Conservation (phyloP, 2,329 filamentous ascomycete genomes). For the Cordyceps fumosorosea region DNA sequence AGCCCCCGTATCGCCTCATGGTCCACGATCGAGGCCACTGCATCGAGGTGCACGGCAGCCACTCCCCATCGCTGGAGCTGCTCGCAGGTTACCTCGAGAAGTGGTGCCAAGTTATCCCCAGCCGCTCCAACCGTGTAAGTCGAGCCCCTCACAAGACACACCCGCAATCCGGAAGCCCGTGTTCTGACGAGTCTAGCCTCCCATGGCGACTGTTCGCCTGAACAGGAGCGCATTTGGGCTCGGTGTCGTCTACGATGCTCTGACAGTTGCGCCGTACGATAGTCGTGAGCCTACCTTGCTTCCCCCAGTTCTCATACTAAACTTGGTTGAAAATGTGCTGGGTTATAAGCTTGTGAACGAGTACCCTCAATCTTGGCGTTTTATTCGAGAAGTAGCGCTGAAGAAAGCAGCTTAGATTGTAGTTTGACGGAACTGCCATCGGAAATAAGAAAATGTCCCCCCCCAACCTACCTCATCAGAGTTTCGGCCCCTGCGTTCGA, state of each 20-base stretch:
- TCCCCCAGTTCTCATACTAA: constrained; percentile 37
- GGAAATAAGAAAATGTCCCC: neutral
- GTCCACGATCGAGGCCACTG: constrained; percentile 26
- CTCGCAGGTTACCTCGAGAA: constrained; percentile 40
- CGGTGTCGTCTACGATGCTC: constrained; percentile 36
- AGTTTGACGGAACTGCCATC: neutral
- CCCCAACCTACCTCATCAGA: neutral
- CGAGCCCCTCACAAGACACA: constrained; percentile 9
- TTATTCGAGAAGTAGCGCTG: constrained; percentile 20
- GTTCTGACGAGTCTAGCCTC: constrained; percentile 28
- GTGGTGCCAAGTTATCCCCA: constrained; percentile 33
- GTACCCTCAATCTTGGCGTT: constrained; percentile 22
- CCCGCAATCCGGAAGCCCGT: neutral
- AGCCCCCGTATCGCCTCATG: constrained; percentile 42
- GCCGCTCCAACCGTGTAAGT: constrained; percentile 8
- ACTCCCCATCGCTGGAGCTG: constrained; percentile 38
- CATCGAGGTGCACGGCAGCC: constrained; percentile 41
- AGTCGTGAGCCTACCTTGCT: constrained; percentile 28
- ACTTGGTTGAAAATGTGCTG: constrained; percentile 40
- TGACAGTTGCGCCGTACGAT: constrained; percentile 31
- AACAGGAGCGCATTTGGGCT: constrained; percentile 40
- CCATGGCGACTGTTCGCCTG: constrained; percentile 34
- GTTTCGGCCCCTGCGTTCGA: neutral
- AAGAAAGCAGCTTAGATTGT: constrained; percentile 20
- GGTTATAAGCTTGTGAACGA: constrained; percentile 31